phyloP scores from a whole-genome alignment of 225 moss, liverwort and hornwort species.

The Takakia lepidozioides region DNA sequence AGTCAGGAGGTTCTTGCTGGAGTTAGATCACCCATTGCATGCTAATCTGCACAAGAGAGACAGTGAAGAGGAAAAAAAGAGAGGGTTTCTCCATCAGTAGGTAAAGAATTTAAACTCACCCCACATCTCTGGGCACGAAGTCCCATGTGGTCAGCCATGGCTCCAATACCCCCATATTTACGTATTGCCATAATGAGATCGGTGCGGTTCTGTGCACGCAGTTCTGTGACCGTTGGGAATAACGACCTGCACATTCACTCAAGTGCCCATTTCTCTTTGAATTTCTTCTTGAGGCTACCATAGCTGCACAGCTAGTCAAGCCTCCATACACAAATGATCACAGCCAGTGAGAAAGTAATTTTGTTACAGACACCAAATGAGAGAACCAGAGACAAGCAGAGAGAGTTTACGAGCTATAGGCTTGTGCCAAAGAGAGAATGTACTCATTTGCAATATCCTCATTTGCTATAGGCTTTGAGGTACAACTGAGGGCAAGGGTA shows the following conservation, averaged over 20 bases:
- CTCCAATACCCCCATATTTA: slow-evolving; percentile 60
- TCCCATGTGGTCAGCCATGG: slow-evolving; percentile 69
- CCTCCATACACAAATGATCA: background rate
- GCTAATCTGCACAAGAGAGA: too few relatives aligned
- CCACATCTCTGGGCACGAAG: slow-evolving; percentile 81
- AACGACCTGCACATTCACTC: slow-evolving; percentile 40
- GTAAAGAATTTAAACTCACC: slow-evolving; percentile 26
- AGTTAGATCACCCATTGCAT: too few relatives aligned
- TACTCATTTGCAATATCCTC: too few relatives aligned
- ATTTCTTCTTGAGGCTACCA: background rate
- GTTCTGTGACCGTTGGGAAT: slow-evolving; percentile 62
- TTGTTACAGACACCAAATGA: too few relatives aligned
- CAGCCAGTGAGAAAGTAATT: background rate
- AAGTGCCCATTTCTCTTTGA: slow-evolving; percentile 7
- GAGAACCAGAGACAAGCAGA: too few relatives aligned
- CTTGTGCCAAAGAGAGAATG: too few relatives aligned
- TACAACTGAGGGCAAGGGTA: too few relatives aligned
- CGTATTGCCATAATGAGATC: slow-evolving; percentile 64
- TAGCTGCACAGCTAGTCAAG: background rate
- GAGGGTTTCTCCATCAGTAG: too few relatives aligned
- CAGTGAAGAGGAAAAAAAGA: too few relatives aligned
- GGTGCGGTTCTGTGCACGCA: slow-evolving; percentile 36
- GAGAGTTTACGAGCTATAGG: too few relatives aligned
- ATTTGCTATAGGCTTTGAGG: too few relatives aligned
- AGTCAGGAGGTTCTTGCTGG: too few relatives aligned